phyloP scores from a whole-genome alignment of 306 rosid species.

The Nissolia schottii region DNA sequence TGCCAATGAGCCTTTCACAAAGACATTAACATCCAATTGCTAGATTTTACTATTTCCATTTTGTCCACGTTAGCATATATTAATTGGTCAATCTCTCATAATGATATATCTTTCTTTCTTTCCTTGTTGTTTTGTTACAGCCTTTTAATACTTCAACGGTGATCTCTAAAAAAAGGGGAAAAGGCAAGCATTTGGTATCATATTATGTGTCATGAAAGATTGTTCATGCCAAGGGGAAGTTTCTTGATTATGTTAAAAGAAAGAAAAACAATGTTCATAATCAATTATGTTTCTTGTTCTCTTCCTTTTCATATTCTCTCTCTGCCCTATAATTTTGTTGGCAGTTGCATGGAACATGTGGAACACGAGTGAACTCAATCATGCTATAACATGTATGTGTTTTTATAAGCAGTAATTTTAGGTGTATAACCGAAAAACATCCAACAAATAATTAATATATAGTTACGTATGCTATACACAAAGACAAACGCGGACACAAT shows the following conservation, averaged over 20 bases:
- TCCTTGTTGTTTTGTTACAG: background rate
- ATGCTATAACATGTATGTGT: background rate
- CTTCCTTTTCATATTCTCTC: background rate
- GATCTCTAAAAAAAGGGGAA: background rate
- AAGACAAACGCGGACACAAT: no score
- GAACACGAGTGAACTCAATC: slow-evolving; percentile 9
- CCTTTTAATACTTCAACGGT: slow-evolving; percentile 12
- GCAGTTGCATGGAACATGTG: slow-evolving; percentile 13
- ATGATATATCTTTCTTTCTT: background rate
- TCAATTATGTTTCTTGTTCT: background rate
- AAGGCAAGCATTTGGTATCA: background rate
- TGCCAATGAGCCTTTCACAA: background rate
- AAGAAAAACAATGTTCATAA: slow-evolving; percentile 15
- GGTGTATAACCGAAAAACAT: no score
- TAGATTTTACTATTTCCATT: background rate
- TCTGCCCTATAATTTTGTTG: slow-evolving; percentile 25
- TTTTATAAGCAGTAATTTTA: no score
- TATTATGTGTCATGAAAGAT: background rate
- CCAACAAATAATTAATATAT: no score
- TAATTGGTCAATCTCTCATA: background rate
- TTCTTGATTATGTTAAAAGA: slow-evolving; percentile 15
- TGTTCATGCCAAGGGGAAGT: background rate
- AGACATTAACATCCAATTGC: background rate
- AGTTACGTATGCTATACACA: no score
- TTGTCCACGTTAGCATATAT: background rate